Percentiles rank a stretch among this genome's conserved stretches.
phyloP scores from a whole-genome alignment of 2,329 filamentous ascomycete species.

The Trichoderma citrinoviride region DNA sequence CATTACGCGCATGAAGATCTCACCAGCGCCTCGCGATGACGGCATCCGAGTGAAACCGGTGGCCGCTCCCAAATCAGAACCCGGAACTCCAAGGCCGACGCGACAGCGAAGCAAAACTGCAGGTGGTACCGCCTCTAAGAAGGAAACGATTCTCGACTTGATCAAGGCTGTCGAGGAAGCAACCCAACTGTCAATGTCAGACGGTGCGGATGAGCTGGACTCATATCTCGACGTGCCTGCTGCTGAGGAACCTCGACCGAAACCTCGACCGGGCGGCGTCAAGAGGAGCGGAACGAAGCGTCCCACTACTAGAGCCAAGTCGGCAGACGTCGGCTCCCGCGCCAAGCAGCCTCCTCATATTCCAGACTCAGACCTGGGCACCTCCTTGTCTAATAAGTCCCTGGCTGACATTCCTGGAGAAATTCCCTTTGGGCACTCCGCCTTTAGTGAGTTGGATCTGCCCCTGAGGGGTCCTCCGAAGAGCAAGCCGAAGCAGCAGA shows the following conservation, averaged over 20 bases:
- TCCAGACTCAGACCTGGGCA: slow-evolving; percentile 35
- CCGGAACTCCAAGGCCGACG: slow-evolving; percentile 26
- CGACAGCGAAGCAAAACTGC: slow-evolving; percentile 32
- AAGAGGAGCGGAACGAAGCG: slow-evolving; percentile 29
- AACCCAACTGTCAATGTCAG: slow-evolving; percentile 29
- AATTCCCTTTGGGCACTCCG: slow-evolving; percentile 63
- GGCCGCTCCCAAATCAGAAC: slow-evolving; percentile 29
- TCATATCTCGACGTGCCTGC: slow-evolving; percentile 43
- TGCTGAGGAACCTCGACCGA: slow-evolving; percentile 35
- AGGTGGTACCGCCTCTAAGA: slow-evolving; percentile 27
- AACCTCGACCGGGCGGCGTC: slow-evolving; percentile 30
- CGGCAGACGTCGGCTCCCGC: slow-evolving; percentile 32
- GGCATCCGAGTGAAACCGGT: slow-evolving; percentile 33
- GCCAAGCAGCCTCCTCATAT: slow-evolving; percentile 31
- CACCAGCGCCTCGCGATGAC: slow-evolving; percentile 28
- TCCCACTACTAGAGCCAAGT: slow-evolving; percentile 21
- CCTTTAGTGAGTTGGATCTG: slow-evolving; percentile 63
- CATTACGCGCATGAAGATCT: slow-evolving; percentile 25
- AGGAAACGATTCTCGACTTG: slow-evolving; percentile 27
- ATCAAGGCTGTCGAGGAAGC: slow-evolving; percentile 32
- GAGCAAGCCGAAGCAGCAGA: slow-evolving; percentile 41
- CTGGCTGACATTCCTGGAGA: slow-evolving; percentile 55
- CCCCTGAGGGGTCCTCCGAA: slow-evolving; percentile 48
- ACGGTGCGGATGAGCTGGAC: slow-evolving; percentile 38
- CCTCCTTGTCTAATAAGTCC: slow-evolving; percentile 47